Conservation (phyloP, 495 filamentous ascomycete species). For the Neurospora terricola region DNA sequence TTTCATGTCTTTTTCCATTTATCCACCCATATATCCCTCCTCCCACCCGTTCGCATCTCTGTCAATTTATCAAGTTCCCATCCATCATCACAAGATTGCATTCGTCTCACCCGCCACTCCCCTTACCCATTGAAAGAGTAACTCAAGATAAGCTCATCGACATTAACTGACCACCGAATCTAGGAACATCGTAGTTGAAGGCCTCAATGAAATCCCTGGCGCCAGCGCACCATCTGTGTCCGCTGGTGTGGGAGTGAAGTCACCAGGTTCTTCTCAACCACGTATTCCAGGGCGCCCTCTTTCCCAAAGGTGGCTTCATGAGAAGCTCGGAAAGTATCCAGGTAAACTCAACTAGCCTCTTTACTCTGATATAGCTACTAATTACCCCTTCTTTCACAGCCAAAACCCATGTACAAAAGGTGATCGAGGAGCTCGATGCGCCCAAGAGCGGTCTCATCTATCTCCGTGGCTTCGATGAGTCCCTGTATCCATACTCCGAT, state of each 20-base stretch:
- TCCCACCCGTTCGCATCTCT: neutral
- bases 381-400: constrained; percentile 34
- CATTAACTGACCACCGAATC: neutral
- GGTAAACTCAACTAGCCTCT: constrained; percentile 6
- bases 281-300: neutral
- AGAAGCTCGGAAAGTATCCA: constrained; percentile 19
- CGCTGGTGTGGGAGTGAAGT: neutral
- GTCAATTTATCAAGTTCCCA: neutral
- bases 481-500: constrained; percentile 51
- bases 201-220: constrained; percentile 2
- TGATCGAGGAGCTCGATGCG: constrained; percentile 54
- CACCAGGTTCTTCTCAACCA: neutral
- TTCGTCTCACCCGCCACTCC: neutral
- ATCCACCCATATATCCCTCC: neutral
- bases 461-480: constrained; percentile 40
- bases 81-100: neutral
- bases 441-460: constrained; percentile 50
- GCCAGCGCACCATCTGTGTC: neutral
- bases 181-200: constrained; percentile 1
- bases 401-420: constrained; percentile 69
- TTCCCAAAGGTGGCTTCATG: constrained; percentile 6
- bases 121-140: neutral
- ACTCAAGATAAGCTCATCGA: neutral
- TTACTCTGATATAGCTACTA: neutral
- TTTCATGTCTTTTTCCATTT: neutral